A percentile compares a stretch with the other conserved stretches of the same genome.
Conservation (phyloP, 805 yeast genomes). For the Cyberlindnera galapagoensis region DNA sequence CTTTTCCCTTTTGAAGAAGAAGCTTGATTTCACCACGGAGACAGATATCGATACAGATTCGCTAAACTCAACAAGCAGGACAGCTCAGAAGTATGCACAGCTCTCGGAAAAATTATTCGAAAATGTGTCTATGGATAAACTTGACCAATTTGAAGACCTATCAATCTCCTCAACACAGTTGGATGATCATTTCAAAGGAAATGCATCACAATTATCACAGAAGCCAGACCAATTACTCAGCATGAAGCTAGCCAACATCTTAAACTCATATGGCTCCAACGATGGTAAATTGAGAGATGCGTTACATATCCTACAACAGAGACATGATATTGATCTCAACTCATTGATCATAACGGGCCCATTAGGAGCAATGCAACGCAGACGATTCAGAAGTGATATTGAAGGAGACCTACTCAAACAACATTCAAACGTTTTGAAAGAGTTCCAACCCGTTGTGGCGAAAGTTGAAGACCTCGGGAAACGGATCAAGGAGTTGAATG, state of each 20-base stretch:
- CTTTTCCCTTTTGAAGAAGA: slow-evolving; percentile 28
- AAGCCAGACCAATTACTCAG: slow-evolving; percentile 25
- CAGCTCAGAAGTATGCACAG: slow-evolving; percentile 44
- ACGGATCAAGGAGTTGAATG: slow-evolving; percentile 16
- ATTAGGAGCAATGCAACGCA: slow-evolving; percentile 54
- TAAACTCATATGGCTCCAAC: slow-evolving; percentile 27
- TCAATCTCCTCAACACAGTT: no score
- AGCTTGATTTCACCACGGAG: slow-evolving; percentile 3
- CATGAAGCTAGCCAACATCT: slow-evolving; percentile 27
- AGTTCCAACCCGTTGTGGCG: slow-evolving; percentile 37
- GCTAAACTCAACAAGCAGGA: slow-evolving; percentile 7
- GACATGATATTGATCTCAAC: slow-evolving; percentile 21
- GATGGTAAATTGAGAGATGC: slow-evolving; percentile 30
- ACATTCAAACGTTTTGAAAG: slow-evolving; percentile 43
- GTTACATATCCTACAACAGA: slow-evolving; percentile 27
- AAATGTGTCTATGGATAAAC: no score
- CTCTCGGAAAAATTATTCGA: slow-evolving; percentile 35
- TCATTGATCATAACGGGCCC: slow-evolving; percentile 29
- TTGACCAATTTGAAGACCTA: no score
- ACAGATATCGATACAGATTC: slow-evolving; percentile 9
- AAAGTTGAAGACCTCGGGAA: slow-evolving; percentile 30
- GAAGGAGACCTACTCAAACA: slow-evolving; percentile 55
- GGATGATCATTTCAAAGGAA: no score
- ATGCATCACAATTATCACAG: no score
- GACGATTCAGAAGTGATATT: slow-evolving; percentile 51